Evolutionary conservation across 192 early-diverging fungal genomes (phyloP).

Genomic region (Backusella tuberculispora): DNA sequence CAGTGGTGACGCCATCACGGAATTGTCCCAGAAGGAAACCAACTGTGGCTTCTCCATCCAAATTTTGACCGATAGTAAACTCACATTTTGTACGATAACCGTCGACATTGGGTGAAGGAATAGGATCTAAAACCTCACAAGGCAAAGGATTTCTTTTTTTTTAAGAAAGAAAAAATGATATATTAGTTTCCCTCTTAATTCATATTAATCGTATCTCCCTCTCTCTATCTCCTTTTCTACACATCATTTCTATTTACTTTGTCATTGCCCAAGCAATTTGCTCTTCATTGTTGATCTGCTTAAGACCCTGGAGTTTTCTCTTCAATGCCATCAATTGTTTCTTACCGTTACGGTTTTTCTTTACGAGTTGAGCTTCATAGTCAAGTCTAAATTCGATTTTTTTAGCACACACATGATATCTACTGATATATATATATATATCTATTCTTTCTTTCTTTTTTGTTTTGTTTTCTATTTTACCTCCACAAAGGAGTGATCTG

Average conservation of each 20-base stretch:
- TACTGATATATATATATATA: conserved; percentile 8
- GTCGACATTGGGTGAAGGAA: conserved; percentile 60
- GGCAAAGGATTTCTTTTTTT: conserved; percentile 29
- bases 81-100: conserved; percentile 82
- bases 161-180: neutral
- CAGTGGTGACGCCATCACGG: conserved; percentile 61
- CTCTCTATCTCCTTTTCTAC: neutral
- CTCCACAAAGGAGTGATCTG: conserved; percentile 75
- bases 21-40: conserved; percentile 74
- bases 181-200: neutral
- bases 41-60: conserved; percentile 52
- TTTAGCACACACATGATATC: neutral
- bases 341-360: conserved; percentile 42
- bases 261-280: conserved; percentile 45
- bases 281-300: conserved; percentile 7
- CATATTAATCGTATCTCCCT: neutral
- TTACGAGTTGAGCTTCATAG: conserved; percentile 62
- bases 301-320: conserved; percentile 21
- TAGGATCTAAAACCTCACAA: conserved; percentile 33
- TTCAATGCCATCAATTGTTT: conserved; percentile 34
- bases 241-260: conserved; percentile 26
- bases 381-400: conserved; percentile 37
- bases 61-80: conserved; percentile 69
- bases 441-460: neutral
- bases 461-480: conserved; percentile 25